Evolutionary conservation across 2,329 filamentous ascomycete genomes (phyloP), one percentile per base, ranked within the genome.

Genomic region (Clonostachys chloroleuca): DNA sequence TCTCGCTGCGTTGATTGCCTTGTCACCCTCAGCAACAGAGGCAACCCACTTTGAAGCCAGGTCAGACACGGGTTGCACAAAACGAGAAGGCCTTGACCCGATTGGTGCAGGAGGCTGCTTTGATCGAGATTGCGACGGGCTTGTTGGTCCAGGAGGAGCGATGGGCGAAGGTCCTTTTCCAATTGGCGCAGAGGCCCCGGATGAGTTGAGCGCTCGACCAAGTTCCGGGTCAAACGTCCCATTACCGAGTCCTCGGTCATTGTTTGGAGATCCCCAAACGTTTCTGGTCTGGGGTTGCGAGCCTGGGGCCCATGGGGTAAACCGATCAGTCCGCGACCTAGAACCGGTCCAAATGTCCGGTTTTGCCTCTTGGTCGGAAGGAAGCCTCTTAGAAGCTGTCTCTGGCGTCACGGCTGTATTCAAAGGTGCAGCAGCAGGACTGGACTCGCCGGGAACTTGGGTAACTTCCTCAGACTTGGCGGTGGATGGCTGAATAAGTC

Each of bases 191-290:
- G 65, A 48, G 55, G 63, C 43, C 10, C 54, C 49, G 12, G 59
- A 34, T 5, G 72, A 62, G 45, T 70, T 68, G 12, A 77, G 66
- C 16, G 74, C 61, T 41, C 72, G 70, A 30, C 74, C 75, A 45
- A 86, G 72, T 54, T 83, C 80, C 12, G 80, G 74, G 48, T 79
- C 82, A 57, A 92, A 92, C 1, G 86, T 89, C 40, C 87, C 87
- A 61, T 92, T 92, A 5, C 87, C 87, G 17, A 92, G 81, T 12
- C 81, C 83, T 46, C 83, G 78, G 54, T 88, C 83, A 55, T 80
- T 84, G 47, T 81, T 81, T n/a, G 83, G 84, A 40, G 86, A 81
- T 16, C 83, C 87, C 87, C 87, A 92, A 16, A 91, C 84, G 59
- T 86, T 89, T 43, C 77, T 39, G 2, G 6, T 18, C 17, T 18